Conservation (phyloP, 305 asterid genomes). For the Solanum hybrid region DNA sequence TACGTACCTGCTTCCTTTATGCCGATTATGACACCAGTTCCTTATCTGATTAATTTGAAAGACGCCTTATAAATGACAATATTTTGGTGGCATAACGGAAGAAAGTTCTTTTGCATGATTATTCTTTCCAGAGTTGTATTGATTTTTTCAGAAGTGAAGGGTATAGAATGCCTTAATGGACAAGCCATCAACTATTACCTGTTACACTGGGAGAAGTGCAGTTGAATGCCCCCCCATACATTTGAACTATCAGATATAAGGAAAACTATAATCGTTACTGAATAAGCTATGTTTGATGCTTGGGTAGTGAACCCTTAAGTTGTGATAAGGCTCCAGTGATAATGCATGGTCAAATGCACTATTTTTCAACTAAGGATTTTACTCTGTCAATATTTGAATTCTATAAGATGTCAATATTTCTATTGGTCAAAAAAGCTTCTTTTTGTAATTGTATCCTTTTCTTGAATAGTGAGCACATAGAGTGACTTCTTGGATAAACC, state of each 20-base stretch:
- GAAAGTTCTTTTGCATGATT: not conserved
- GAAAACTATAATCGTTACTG: not conserved
- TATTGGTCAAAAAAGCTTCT: not conserved
- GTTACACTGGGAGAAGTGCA: not conserved
- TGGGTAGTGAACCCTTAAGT: not conserved
- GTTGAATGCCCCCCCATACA: not conserved
- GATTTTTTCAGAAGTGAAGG: not conserved
- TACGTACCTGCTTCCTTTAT: conserved; percentile 45
- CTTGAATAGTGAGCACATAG: not conserved
- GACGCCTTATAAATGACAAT: not conserved
- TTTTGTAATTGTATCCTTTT: not conserved
- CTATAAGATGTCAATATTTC: not conserved
- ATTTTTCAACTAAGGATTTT: not conserved
- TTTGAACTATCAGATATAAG: not conserved
- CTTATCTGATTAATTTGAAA: not conserved
- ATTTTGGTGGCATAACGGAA: not conserved
- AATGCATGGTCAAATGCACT: not conserved
- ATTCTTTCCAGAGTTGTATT: not conserved
- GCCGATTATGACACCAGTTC: conserved; percentile 11
- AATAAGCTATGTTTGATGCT: not conserved
- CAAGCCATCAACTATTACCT: not conserved
- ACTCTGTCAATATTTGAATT: not conserved
- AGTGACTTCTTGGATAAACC: not conserved
- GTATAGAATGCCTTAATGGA: not conserved
- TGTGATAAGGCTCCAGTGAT: not conserved